A percentile compares a stretch with the other conserved stretches of the same genome.
phyloP scores from a whole-genome alignment of 164 flowering plant species.

The Amborella trichopoda region DNA sequence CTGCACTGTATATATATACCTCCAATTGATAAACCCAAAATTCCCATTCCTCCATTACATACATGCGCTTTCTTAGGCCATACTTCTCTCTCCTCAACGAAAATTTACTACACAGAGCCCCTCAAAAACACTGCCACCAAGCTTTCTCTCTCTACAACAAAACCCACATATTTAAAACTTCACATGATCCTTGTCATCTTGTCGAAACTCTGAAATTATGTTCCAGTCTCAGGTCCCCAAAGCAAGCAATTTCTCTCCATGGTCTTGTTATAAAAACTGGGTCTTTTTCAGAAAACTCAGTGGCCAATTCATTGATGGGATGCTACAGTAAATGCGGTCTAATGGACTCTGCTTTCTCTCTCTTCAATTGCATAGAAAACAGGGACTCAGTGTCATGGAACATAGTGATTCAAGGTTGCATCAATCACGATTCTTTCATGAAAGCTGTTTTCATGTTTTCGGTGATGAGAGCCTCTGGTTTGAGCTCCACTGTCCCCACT shows the following conservation, averaged over 20 bases:
- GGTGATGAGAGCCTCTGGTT: conserved; percentile 28
- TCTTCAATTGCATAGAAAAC: conserved; percentile 26
- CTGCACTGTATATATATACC: no score
- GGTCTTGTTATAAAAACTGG: conserved; percentile 46
- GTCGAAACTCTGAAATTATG: conserved; percentile 59
- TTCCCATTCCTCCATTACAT: no score
- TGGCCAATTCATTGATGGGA: conserved; percentile 48
- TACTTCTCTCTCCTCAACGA: no score
- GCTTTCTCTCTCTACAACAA: no score
- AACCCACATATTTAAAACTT: no score
- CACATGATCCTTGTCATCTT: no score
- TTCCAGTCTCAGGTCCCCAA: conserved; percentile 17
- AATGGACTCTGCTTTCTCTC: conserved; percentile 22
- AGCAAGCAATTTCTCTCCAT: conserved; percentile 41
- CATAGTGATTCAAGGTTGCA: conserved; percentile 37
- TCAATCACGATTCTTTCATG: conserved; percentile 23
- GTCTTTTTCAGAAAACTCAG: conserved; percentile 33
- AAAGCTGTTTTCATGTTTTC: conserved; percentile 45
- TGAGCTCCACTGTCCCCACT: conserved; percentile 46
- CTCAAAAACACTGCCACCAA: no score
- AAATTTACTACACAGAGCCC: no score
- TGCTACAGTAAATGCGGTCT: conserved; percentile 47
- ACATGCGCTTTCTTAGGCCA: no score
- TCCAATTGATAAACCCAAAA: no score
- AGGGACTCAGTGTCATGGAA: conserved; percentile 80